Percentiles rank a stretch among this genome's conserved stretches.
Conservation (phyloP, 2,329 filamentous ascomycete genomes). For the Fonsecaea monophora region DNA sequence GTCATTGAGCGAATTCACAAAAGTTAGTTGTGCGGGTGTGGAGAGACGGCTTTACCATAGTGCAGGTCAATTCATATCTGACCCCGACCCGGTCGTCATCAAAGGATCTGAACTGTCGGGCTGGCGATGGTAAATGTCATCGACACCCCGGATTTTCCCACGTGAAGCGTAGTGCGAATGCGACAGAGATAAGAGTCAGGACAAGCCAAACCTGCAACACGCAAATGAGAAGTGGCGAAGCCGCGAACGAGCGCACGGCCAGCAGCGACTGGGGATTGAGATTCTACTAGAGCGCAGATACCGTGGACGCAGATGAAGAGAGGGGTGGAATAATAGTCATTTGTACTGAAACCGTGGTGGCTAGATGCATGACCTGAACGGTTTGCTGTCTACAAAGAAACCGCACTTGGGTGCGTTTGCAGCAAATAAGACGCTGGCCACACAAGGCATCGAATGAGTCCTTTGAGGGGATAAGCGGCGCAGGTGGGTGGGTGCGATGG, state of each 20-base stretch:
- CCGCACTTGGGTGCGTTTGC: background rate
- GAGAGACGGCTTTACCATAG: constrained; percentile 22
- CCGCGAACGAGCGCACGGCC: constrained; percentile 17
- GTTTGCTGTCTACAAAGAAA: background rate
- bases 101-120: constrained; percentile 4
- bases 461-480: background rate
- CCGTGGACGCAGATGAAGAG: background rate
- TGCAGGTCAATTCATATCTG: constrained; percentile 25
- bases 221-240: background rate
- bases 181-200: background rate
- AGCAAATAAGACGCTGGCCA: background rate
- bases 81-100: background rate
- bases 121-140: constrained; percentile 8
- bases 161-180: background rate
- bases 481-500: background rate
- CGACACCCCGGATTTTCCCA: background rate
- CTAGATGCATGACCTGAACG: background rate
- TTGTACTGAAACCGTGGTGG: background rate
- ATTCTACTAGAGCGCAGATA: background rate
- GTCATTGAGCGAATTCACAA: background rate
- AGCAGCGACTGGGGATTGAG: background rate
- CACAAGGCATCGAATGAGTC: background rate
- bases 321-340: background rate
- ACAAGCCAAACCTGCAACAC: background rate
- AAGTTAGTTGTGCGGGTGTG: background rate